Evolutionary conservation across 2,329 filamentous ascomycete genomes (phyloP), one percentile per base, ranked within the genome.

Genomic region (Beauveria scarabaeidicola): DNA sequence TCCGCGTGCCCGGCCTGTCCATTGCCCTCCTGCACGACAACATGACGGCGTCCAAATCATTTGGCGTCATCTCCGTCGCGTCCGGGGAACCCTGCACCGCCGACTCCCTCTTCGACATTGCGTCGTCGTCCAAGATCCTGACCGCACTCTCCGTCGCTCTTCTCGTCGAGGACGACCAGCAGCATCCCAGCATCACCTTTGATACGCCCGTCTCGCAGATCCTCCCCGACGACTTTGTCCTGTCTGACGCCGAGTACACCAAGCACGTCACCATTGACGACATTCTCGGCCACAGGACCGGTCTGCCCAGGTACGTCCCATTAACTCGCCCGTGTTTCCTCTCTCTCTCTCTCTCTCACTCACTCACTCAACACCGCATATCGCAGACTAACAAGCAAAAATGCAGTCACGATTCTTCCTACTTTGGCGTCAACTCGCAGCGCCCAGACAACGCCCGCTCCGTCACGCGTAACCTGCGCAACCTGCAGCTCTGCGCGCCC

Each of bases 211-310:
- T 60, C 48, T 29, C 48, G 27, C 15, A 38, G 32, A 19, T 60
- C 5, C 48, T 60, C 15, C 29, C 58, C 21, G 58, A 48, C n/a
- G 58, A 60, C 21, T 60, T 60, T 41, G 58, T 60, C 43, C 36
- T 51, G 23, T 44, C 52, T 7, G 52, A 61, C 13, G n/a, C 53
- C 23, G 52, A 23, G 46, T 61, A 51, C 23, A 61, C 59, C n/a
- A 57, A 61, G n/a, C 21, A 29, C 2, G 44, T 61, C 52, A 61
- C 59, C 15, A 21, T 61, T 4, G 59, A 61, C 19, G 59, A 61
- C 46, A 57, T 61, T n/a, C 32, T 61, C 52, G 4, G 52, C 6
- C 59, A 61, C 52, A 23, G 59, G 19, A 57, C 52, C 46, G 59
- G 59, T 10, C n/a, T 57, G n/a, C 27, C 59, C 13, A 29, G 52